These are phyloP conservation scores for Triangularia verruculosa DNA, from an alignment of 2,329 filamentous ascomycete genomes.

Conservation along the genomic window DNA sequence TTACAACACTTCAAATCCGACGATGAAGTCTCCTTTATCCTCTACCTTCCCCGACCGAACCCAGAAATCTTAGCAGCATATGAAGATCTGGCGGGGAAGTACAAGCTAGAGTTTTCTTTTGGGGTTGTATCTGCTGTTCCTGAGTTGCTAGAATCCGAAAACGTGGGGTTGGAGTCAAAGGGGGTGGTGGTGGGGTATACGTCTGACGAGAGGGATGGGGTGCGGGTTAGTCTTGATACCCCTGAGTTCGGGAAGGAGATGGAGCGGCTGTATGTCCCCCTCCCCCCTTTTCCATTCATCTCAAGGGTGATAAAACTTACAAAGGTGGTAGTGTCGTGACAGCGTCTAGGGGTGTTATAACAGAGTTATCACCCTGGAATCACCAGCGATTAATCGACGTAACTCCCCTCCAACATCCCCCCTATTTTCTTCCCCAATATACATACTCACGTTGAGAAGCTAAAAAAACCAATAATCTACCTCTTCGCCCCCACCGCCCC, in stretches of 20 bases:
- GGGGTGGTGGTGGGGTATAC: constrained; percentile 32
- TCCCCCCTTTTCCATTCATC: background rate
- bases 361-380: constrained; percentile 34
- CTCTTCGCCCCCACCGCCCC: constrained; percentile 34
- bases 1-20: constrained; percentile 33
- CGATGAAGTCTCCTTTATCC: constrained; percentile 35
- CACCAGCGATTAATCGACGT: constrained; percentile 36
- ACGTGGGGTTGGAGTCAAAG: constrained; percentile 14
- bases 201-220: too few relatives aligned
- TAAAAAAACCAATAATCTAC: constrained; percentile 40
- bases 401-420: background rate
- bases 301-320: background rate
- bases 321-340: constrained; percentile 21
- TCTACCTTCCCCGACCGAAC: constrained; percentile 28
- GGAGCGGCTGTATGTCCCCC: background rate
- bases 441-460: too few relatives aligned
- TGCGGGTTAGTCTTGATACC: background rate
- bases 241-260: background rate
- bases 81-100: constrained; percentile 28
- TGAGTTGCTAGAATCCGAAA: constrained; percentile 18
- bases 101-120: constrained; percentile 37
- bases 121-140: constrained; percentile 26
- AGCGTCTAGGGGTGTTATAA: constrained; percentile 32
- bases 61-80: constrained; percentile 24
- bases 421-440: too few relatives aligned